Evolutionary conservation across 768 basidiomycete genomes (phyloP), one percentile per base, ranked within the genome.

Genomic region (Cubamyces lactineus): DNA sequence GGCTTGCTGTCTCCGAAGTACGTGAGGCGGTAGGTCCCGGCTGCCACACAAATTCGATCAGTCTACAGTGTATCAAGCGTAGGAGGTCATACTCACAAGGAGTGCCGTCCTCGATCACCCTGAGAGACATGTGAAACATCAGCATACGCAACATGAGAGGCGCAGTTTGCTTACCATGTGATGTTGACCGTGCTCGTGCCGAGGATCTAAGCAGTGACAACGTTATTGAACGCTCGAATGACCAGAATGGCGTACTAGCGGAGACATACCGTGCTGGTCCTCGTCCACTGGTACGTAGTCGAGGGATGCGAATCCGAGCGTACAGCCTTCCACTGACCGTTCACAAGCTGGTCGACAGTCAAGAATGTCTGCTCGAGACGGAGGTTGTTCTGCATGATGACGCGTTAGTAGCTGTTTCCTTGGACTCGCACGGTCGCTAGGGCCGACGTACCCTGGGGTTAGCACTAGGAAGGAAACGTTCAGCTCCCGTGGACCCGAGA

Each of bases 1-100:
- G 85, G 79, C 75, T 92, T 92, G n/a, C 84, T 84, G 72, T 93
- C 89, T 9, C 90, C 91, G 63, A 83, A 86, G 72, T 92, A 92
- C 51, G 71, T 75, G 28, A 92, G 73, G 26, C 87, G 87, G 74
- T 92, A 92, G 5, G 81, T 85, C 30, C 91, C 90, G 28, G 83
- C 89, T 86, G 68, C 8, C 0, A 40, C 30, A 64, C 38, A 23
- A 23, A 19, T 0, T 16, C 15, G 3, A 7, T 19, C 41, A 52
- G 17, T 30, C 26, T 19, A 26, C 17, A 53, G 23, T 6, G 6
- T 12, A 8, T 19, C 19, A 24, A 11, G 38, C 42, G 43, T 49
- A 62, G 57, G n/a, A 42, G 16, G 19, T 49, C 16, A 47, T 45
- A 68, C 80, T 72, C 68, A 86, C 85, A 75, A 53, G 83, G 81